Evolutionary conservation across 2,329 filamentous ascomycete genomes (phyloP).

Genomic region (Eurotiales sp.): DNA sequence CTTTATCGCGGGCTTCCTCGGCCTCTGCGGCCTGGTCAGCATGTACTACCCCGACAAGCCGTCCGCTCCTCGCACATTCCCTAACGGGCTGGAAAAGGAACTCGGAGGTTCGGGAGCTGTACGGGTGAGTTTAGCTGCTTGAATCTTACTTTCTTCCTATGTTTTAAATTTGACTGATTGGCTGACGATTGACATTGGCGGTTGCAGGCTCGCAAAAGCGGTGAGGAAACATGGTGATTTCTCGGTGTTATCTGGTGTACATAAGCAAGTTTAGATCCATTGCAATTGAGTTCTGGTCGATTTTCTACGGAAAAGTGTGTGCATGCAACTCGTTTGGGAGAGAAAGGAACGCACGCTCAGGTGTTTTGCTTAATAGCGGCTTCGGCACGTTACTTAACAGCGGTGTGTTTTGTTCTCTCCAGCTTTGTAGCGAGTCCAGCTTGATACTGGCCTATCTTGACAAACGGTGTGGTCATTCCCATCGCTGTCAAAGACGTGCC

Average conservation of each 20-base stretch:
- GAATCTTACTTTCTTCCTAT: neutral
- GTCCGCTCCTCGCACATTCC: conserved; percentile 65
- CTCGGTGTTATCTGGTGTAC: conserved; percentile 30
- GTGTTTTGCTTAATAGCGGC: too few relatives aligned
- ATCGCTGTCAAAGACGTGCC: too few relatives aligned
- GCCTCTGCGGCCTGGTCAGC: conserved; percentile 65
- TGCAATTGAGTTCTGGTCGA: conserved; percentile 1
- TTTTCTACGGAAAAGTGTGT: too few relatives aligned
- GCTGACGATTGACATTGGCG: too few relatives aligned
- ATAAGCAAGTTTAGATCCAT: conserved; percentile 21
- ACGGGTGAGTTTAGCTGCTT: conserved; percentile 52
- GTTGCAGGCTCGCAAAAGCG: conserved; percentile 35
- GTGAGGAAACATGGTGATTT: conserved; percentile 34
- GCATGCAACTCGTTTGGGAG: too few relatives aligned
- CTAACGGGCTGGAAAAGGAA: conserved; percentile 67
- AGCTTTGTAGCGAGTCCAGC: too few relatives aligned
- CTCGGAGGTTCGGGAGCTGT: conserved; percentile 66
- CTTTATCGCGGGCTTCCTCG: conserved; percentile 63
- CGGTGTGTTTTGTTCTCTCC: neutral
- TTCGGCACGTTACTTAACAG: neutral
- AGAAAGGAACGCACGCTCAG: too few relatives aligned
- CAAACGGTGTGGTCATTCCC: too few relatives aligned
- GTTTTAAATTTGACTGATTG: too few relatives aligned
- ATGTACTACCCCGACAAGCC: conserved; percentile 68
- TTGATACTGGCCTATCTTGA: too few relatives aligned